phyloP scores from a whole-genome alignment of 371 early-diverging fungal species.

The Catenaria anguillulae region DNA sequence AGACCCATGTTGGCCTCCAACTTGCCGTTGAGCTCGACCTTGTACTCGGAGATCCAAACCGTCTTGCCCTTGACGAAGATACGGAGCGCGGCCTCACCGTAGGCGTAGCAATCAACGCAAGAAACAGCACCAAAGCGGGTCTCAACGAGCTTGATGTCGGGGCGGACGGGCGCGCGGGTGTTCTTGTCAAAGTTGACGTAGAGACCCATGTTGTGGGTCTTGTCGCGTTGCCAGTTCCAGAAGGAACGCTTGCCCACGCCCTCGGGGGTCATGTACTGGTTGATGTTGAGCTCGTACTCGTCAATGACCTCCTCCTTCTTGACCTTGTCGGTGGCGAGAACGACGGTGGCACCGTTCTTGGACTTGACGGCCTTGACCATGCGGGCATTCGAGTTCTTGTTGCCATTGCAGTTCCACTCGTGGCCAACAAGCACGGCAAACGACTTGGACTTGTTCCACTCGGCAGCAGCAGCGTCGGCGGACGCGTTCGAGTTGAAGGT shows the following conservation, averaged over 20 bases:
- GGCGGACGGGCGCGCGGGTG: not conserved
- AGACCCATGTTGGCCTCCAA: not conserved
- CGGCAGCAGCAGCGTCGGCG: not conserved
- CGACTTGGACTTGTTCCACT: not conserved
- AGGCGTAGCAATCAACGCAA: not conserved
- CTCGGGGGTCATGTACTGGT: not conserved
- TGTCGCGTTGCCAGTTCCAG: not conserved
- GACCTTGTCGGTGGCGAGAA: not conserved
- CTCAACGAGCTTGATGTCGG: not conserved
- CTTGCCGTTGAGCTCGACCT: not conserved
- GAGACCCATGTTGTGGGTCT: not conserved
- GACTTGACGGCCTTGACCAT: not conserved
- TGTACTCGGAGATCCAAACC: not conserved
- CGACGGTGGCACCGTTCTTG: not conserved
- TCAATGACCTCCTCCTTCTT: not conserved
- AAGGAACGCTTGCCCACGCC: not conserved
- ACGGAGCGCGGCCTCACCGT: not conserved
- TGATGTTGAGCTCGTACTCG: not conserved
- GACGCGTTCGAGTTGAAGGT: not conserved
- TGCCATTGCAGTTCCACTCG: constrained; percentile 2
- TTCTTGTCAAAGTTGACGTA: not conserved
- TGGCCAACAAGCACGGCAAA: not conserved
- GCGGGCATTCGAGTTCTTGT: not conserved
- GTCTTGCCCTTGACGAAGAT: not conserved
- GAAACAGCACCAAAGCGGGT: not conserved